Evolutionary conservation across 495 filamentous ascomycete genomes (phyloP).

Genomic region (Penicillium fimorum): DNA sequence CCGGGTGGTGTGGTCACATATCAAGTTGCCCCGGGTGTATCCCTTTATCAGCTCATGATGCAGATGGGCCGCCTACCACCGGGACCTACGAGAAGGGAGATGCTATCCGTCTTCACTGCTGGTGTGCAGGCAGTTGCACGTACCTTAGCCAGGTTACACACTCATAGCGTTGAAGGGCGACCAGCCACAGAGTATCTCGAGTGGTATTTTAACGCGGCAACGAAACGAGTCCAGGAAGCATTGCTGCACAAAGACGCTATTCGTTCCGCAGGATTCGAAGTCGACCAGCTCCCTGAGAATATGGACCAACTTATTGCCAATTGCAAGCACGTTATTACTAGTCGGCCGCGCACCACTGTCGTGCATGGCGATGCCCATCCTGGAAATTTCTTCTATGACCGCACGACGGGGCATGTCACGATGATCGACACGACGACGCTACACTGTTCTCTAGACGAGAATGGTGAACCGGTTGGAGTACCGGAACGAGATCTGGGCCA

Average conservation of each 20-base stretch:
- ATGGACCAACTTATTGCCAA: background rate
- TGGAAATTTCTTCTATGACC: slow-evolving; percentile 5
- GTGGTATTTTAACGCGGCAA: slow-evolving; percentile 3
- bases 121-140: slow-evolving; percentile 1
- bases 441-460: slow-evolving; percentile 2
- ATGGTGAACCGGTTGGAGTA: background rate
- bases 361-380: background rate
- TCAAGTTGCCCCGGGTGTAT: slow-evolving; percentile 1
- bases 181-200: background rate
- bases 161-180: slow-evolving; percentile 1
- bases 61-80: background rate
- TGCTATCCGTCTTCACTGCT: background rate
- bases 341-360: background rate
- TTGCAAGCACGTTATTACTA: background rate
- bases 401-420: background rate
- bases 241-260: background rate
- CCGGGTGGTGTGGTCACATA: background rate
- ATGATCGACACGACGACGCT: slow-evolving; percentile 3
- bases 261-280: background rate
- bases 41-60: slow-evolving; percentile 3
- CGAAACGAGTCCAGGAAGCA: background rate
- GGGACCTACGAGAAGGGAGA: background rate
- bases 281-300: background rate
- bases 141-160: background rate
- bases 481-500: slow-evolving; percentile 1